Evolutionary conservation across 2,329 filamentous ascomycete species (phyloP).

Genomic region (Dothidotthia symphoricarpi): DNA sequence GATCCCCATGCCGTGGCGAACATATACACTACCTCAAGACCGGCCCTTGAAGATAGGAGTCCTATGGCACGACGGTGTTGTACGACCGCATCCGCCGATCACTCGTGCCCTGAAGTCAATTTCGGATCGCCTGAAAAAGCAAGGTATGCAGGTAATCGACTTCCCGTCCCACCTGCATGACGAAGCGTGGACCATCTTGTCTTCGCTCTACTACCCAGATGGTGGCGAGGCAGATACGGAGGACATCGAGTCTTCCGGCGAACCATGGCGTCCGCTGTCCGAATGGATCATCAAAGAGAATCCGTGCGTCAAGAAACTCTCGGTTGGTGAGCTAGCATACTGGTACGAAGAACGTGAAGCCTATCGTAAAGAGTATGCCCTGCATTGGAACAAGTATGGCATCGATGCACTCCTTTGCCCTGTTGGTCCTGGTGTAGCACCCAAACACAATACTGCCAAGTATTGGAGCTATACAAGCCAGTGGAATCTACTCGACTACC

Average conservation of each 20-base stretch:
- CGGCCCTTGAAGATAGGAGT: conserved; percentile 56
- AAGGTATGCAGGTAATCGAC: conserved; percentile 55
- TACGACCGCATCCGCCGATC: conserved; percentile 65
- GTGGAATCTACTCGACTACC: conserved; percentile 70
- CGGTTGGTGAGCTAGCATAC: conserved; percentile 46
- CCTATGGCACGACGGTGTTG: conserved; percentile 64
- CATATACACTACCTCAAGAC: conserved; percentile 24
- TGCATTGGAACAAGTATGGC: conserved; percentile 43
- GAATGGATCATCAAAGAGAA: conserved; percentile 60
- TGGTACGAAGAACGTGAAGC: conserved; percentile 44
- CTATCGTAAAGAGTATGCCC: conserved; percentile 48
- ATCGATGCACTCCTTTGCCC: conserved; percentile 65
- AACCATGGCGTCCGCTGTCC: conserved; percentile 59
- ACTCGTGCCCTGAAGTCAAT: conserved; percentile 54
- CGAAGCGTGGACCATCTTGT: conserved; percentile 50
- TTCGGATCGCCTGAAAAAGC: conserved; percentile 43
- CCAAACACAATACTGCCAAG: conserved; percentile 52
- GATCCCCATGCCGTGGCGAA: conserved; percentile 58
- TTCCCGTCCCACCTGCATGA: conserved; percentile 52
- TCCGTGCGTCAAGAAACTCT: conserved; percentile 45
- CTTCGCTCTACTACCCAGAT: conserved; percentile 54
- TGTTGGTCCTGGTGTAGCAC: conserved; percentile 56
- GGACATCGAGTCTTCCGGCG: conserved; percentile 54
- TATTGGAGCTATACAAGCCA: conserved; percentile 66
- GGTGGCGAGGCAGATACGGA: conserved; percentile 56